A percentile compares a stretch with the other conserved stretches of the same genome.
phyloP scores from a whole-genome alignment of 352 stramenopile genomes.

The Pythium biforme region DNA sequence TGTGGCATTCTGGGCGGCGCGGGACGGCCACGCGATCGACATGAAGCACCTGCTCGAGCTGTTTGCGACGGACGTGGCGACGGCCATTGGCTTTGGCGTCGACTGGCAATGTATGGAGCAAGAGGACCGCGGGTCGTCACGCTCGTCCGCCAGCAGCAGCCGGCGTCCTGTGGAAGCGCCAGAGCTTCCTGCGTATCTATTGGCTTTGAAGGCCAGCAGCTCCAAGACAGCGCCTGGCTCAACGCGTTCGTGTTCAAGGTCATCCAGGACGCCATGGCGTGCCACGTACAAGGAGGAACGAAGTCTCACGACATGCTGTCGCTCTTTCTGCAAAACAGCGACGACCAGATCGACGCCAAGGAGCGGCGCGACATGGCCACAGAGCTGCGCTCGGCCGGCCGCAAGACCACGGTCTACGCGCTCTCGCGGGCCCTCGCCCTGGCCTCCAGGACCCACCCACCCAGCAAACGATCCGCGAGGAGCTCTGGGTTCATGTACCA shows the following conservation, averaged over 20 bases:
- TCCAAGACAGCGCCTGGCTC: conserved; percentile 29
- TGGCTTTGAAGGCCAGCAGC: conserved; percentile 36
- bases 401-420: conserved; percentile 63
- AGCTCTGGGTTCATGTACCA: conserved; percentile 41
- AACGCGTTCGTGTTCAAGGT: conserved; percentile 22
- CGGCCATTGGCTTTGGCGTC: conserved; percentile 67
- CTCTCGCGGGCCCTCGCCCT: conserved; percentile 75
- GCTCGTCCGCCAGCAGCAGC: conserved; percentile 43
- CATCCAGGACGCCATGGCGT: conserved; percentile 34
- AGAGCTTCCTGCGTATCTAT: conserved; percentile 26
- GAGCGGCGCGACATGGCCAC: conserved; percentile 69
- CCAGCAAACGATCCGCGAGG: conserved; percentile 43
- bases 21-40: conserved; percentile 24
- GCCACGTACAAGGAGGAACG: neutral
- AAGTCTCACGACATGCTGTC: conserved; percentile 31
- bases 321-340: conserved; percentile 30
- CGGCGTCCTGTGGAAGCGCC: conserved; percentile 44
- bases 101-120: conserved; percentile 20
- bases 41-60: conserved; percentile 44
- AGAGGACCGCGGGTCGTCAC: conserved; percentile 26
- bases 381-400: conserved; percentile 68
- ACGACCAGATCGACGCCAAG: conserved; percentile 18
- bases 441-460: conserved; percentile 55
- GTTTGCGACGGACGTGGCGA: conserved; percentile 69
- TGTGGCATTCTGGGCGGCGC: conserved; percentile 32